Evolutionary conservation across 2,329 filamentous ascomycete genomes (phyloP), one percentile per base, ranked within the genome.

Genomic region (Clonostachys solani): DNA sequence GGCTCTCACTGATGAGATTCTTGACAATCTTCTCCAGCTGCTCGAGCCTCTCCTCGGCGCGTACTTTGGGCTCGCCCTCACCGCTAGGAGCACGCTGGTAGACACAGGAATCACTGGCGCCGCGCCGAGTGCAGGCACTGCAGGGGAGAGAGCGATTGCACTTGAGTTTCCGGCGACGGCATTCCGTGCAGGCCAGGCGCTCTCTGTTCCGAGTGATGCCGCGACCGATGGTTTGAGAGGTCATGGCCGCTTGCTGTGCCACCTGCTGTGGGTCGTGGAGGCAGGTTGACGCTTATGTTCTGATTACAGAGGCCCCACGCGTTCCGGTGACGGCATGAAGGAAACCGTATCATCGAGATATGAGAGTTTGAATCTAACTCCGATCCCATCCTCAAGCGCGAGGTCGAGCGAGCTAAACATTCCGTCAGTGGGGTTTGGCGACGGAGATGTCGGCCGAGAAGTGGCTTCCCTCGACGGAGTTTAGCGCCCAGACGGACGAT

Each of bases 141-240:
- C 70, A 74, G 5, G 71, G 71, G 13, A 62, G 55, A 15, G 57
- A 61, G 2, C 69, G 59, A 50, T 74, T 67, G 49, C 71, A 74
- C 44, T 69, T 72, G 55, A 74, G 64, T 53, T 74, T 74, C 38
- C 69, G 65, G 16, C 66, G 64, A 16, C 71, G 62, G 54, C 71
- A 74, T 49, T 68, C 62, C 13, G 68, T 49, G 48, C 71, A 74
- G 1, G 70, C 72, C 6, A 47, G 34, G 13, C 37, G 19, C 17
- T 42, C 37, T 17, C 45, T n/a, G 43, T 18, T 45, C 23, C 44
- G n/a, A 9, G 33, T 47, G 23, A 42, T 13, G n/a, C 19, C 45
- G 12, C n/a, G 29, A 15, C 15, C 40, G 33, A 29, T 12, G 17
- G 45, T 15, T 35, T 44, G 43, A 10, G 33, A 42, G 41, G 41